phyloP scores from a whole-genome alignment of 305 asterid genomes.

The Plantago lanceolata region DNA sequence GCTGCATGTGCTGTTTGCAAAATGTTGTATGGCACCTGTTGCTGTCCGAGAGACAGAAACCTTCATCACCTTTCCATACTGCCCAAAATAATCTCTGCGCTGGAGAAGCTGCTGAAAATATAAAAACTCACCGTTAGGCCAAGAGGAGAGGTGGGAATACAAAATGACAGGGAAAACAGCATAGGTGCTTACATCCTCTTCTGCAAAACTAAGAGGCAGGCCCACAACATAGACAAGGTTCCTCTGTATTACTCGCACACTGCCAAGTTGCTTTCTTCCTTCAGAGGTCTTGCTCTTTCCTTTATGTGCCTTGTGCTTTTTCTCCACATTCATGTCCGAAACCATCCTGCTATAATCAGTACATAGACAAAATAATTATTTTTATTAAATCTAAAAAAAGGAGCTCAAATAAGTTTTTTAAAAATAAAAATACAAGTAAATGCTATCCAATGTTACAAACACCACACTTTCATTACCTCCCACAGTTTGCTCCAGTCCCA shows the following conservation, averaged over 20 bases:
- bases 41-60: slow-evolving; percentile 92
- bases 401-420: not conserved
- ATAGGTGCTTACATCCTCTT: slow-evolving; percentile 60
- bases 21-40: slow-evolving; percentile 86
- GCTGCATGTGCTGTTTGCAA: slow-evolving; percentile 87
- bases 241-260: slow-evolving; percentile 85
- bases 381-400: not conserved
- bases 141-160: slow-evolving; percentile 11
- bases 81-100: slow-evolving; percentile 75
- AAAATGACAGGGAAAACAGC: slow-evolving; percentile 5
- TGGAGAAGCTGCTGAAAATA: slow-evolving; percentile 61
- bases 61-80: slow-evolving; percentile 88
- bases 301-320: slow-evolving; percentile 61
- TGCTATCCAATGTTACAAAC: slow-evolving; percentile 5
- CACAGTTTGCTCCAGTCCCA: slow-evolving; percentile 73
- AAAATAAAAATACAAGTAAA: slow-evolving; percentile 3
- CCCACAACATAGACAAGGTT: slow-evolving; percentile 95
- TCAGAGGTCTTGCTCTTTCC: slow-evolving; percentile 72
- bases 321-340: slow-evolving; percentile 70
- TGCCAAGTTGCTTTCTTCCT: slow-evolving; percentile 85
- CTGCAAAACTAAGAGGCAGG: slow-evolving; percentile 81
- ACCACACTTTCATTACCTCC: slow-evolving; percentile 43
- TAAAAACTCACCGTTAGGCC: slow-evolving; percentile 8
- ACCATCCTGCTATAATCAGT: slow-evolving; percentile 50
- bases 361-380: slow-evolving; percentile 14